phyloP scores from a whole-genome alignment of 345 rosid species.

The Kandelia obovata region DNA sequence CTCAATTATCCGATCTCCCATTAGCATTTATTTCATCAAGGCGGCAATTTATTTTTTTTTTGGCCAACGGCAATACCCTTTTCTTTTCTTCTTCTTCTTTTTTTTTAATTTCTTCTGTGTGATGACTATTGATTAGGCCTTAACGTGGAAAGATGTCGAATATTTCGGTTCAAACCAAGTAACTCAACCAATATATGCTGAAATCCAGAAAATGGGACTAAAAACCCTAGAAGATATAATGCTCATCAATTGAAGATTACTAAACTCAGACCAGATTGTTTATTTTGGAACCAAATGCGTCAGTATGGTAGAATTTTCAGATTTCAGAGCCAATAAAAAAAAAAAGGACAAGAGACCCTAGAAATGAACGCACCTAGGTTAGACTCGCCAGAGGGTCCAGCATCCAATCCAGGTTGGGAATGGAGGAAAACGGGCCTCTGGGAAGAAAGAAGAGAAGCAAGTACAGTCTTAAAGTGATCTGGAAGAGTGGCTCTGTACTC shows the following conservation, averaged over 20 bases:
- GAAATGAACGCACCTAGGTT: constrained; percentile 32
- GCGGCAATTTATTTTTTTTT: too few relatives aligned
- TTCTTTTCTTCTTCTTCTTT: too few relatives aligned
- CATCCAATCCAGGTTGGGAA: constrained; percentile 27
- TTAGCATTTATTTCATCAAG: too few relatives aligned
- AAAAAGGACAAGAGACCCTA: constrained; percentile 21
- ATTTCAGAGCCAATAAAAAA: too few relatives aligned
- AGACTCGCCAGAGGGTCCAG: constrained; percentile 31
- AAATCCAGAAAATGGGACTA: not conserved
- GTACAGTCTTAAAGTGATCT: constrained; percentile 50
- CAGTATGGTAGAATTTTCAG: not conserved
- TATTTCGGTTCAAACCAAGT: not conserved
- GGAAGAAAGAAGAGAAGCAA: constrained; percentile 44
- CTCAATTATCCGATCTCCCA: too few relatives aligned
- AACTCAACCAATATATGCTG: not conserved
- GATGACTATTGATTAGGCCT: too few relatives aligned
- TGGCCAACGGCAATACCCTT: too few relatives aligned
- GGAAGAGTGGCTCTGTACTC: constrained; percentile 64
- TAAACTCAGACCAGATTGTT: too few relatives aligned
- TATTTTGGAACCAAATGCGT: too few relatives aligned
- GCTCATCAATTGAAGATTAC: too few relatives aligned
- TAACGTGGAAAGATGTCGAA: not conserved
- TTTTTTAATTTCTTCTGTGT: too few relatives aligned
- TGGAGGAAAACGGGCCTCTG: constrained; percentile 35
- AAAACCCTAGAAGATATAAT: not conserved